Percentiles rank a stretch among this genome's conserved stretches.
Conservation (phyloP, 495 filamentous ascomycete genomes). For the Aspergillus coremiiformis region DNA sequence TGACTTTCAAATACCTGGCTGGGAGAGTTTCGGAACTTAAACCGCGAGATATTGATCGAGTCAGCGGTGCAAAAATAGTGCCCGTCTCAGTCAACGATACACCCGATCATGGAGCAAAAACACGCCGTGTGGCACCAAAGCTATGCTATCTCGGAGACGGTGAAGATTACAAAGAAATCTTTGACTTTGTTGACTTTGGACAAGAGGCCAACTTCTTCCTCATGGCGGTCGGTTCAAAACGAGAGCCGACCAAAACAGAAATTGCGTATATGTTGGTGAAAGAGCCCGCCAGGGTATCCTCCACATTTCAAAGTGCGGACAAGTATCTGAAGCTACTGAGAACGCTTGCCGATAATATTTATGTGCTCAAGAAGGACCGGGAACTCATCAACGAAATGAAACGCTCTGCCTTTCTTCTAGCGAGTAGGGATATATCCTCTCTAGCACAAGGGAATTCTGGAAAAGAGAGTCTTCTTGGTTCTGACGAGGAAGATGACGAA, state of each 20-base stretch:
- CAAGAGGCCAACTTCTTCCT: slow-evolving; percentile 81
- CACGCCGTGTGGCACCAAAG: slow-evolving; percentile 52
- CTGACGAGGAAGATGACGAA: slow-evolving; percentile 59
- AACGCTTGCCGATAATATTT: slow-evolving; percentile 62
- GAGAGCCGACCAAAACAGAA: slow-evolving; percentile 79
- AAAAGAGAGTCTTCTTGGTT: slow-evolving; percentile 18
- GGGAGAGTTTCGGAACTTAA: slow-evolving; percentile 63
- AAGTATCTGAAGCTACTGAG: slow-evolving; percentile 79
- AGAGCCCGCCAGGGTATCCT: slow-evolving; percentile 72
- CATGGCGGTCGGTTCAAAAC: slow-evolving; percentile 76
- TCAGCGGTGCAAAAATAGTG: slow-evolving; percentile 60
- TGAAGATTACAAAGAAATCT: slow-evolving; percentile 76
- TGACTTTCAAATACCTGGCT: slow-evolving; percentile 76
- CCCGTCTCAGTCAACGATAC: slow-evolving; percentile 48
- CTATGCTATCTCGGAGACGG: slow-evolving; percentile 71
- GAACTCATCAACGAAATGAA: slow-evolving; percentile 68
- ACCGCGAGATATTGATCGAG: slow-evolving; percentile 47
- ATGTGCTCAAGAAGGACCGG: slow-evolving; percentile 67
- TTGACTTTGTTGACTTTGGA: slow-evolving; percentile 95
- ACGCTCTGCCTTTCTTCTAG: slow-evolving; percentile 68
- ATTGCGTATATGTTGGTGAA: slow-evolving; percentile 68
- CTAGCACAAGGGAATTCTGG: slow-evolving; percentile 14
- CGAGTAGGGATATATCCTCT: slow-evolving; percentile 62
- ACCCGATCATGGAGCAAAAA: slow-evolving; percentile 23
- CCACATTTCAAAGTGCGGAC: slow-evolving; percentile 68